These are phyloP conservation scores for Neofusicoccum kwambonambiense DNA, from an alignment of 2,329 filamentous ascomycete species.

Conservation along the genomic window DNA sequence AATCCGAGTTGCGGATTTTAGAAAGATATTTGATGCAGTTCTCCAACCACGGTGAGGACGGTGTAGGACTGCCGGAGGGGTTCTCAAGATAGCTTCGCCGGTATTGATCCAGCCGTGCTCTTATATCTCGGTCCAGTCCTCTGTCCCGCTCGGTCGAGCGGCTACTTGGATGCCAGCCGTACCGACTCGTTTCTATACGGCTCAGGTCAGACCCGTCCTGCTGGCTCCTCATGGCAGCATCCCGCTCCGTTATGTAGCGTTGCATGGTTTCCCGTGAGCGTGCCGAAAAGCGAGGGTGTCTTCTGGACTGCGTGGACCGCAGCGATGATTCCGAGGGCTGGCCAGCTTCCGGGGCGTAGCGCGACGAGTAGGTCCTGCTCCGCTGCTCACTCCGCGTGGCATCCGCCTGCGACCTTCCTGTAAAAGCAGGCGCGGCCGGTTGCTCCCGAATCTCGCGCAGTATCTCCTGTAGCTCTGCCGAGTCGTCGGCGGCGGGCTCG, in stretches of 20 bases:
- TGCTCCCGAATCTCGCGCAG: slow-evolving; percentile 37
- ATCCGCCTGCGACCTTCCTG: slow-evolving; percentile 37
- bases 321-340: slow-evolving; percentile 34
- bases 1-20: slow-evolving; percentile 53
- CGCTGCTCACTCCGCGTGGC: slow-evolving; percentile 28
- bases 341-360: slow-evolving; percentile 26
- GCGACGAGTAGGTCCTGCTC: slow-evolving; percentile 25
- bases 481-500: slow-evolving; percentile 30
- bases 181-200: slow-evolving; percentile 15
- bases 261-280: slow-evolving; percentile 39
- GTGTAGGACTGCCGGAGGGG: slow-evolving; percentile 23
- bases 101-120: slow-evolving; percentile 27
- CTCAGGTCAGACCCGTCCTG: slow-evolving; percentile 22
- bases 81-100: slow-evolving; percentile 31
- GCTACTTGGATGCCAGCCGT: slow-evolving; percentile 2
- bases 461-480: slow-evolving; percentile 42
- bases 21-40: slow-evolving; percentile 63
- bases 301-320: slow-evolving; percentile 41
- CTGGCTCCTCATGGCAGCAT: slow-evolving; percentile 25
- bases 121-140: slow-evolving; percentile 22
- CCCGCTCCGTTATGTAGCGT: slow-evolving; percentile 42
- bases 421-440: slow-evolving; percentile 18
- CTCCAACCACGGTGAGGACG: slow-evolving; percentile 47
- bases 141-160: slow-evolving; percentile 16
- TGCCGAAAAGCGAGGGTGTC: slow-evolving; percentile 40